A percentile compares a stretch with the other conserved stretches of the same genome.
These are phyloP conservation scores for Trichophyton mentagrophytes DNA, from an alignment of 2,329 filamentous ascomycete species.

Conservation along the genomic window DNA sequence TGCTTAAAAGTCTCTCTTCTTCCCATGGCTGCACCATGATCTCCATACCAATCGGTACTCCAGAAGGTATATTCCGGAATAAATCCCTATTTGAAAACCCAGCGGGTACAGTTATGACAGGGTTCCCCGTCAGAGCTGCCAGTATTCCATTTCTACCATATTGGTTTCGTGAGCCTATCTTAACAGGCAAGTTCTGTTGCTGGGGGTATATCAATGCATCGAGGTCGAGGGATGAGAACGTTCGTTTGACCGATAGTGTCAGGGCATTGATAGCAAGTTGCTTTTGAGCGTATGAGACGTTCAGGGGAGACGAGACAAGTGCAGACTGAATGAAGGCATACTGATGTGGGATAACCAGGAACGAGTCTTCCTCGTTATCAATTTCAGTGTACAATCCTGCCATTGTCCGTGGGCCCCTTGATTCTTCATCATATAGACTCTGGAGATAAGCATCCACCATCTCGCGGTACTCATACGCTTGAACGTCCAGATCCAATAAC, in stretches of 20 bases:
- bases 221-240: conserved; percentile 39
- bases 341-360: conserved; percentile 48
- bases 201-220: conserved; percentile 53
- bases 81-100: conserved; percentile 9
- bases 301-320: conserved; percentile 40
- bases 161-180: conserved; percentile 44
- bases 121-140: conserved; percentile 41
- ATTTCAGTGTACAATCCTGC: conserved; percentile 30
- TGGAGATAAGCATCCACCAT: conserved; percentile 45
- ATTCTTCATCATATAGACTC: conserved; percentile 15
- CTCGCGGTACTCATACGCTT: conserved; percentile 48
- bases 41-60: conserved; percentile 54
- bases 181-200: conserved; percentile 51
- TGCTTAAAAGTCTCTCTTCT: conserved; percentile 42
- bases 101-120: conserved; percentile 36
- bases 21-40: conserved; percentile 46
- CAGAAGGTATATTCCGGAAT: conserved; percentile 34
- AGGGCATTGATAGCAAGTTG: conserved; percentile 41
- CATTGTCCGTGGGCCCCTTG: conserved; percentile 23
- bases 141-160: conserved; percentile 47
- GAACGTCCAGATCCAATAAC: conserved; percentile 44
- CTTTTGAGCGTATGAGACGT: conserved; percentile 38
- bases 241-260: conserved; percentile 38
- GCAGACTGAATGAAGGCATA: conserved; percentile 43
- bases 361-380: conserved; percentile 29